These are phyloP conservation scores for Solanum hybrid DNA, from an alignment of 305 asterid genomes.

Conservation along the genomic window DNA sequence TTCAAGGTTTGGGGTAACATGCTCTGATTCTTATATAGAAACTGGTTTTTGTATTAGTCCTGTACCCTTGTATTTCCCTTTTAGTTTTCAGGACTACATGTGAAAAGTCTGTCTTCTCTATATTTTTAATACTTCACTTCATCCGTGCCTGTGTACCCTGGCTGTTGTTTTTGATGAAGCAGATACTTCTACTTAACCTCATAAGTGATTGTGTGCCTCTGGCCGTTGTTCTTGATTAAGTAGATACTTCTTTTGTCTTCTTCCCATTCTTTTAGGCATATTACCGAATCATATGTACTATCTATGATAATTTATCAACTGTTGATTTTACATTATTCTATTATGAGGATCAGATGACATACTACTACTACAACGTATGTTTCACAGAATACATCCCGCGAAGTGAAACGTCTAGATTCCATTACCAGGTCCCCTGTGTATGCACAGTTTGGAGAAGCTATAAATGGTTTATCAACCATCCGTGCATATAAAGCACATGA, in stretches of 20 bases:
- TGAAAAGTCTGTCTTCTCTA: neutral
- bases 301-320: neutral
- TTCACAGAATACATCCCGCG: slow-evolving; percentile 84
- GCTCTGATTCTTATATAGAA: neutral
- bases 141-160: neutral
- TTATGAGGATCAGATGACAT: neutral
- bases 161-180: neutral
- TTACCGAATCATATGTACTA: neutral
- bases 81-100: neutral
- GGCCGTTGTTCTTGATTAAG: neutral
- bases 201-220: neutral
- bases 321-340: neutral
- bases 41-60: neutral
- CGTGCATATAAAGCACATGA: slow-evolving; percentile 89
- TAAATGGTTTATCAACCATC: slow-evolving; percentile 69
- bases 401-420: slow-evolving; percentile 84
- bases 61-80: neutral
- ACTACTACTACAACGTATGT: neutral
- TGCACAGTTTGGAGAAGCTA: slow-evolving; percentile 91
- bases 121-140: neutral
- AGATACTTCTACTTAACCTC: neutral
- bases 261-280: neutral
- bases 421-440: slow-evolving; percentile 78
- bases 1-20: neutral
- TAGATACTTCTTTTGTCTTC: neutral